These are phyloP conservation scores for Penicillium paneum DNA, from an alignment of 2,329 filamentous ascomycete genomes.

Conservation along the genomic window DNA sequence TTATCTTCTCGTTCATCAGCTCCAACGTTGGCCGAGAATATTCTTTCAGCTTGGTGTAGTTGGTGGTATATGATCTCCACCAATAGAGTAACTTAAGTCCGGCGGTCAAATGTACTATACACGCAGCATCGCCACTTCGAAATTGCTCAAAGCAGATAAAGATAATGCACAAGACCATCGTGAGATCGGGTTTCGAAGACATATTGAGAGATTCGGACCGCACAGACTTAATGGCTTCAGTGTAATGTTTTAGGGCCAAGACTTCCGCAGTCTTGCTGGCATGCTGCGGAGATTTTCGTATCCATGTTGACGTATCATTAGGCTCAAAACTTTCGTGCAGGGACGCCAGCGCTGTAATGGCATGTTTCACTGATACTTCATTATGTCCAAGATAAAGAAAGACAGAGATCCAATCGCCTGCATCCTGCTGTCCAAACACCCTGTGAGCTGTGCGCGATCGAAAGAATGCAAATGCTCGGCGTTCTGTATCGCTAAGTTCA, in stretches of 20 bases:
- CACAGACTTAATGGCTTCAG: not conserved
- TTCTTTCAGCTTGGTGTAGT: not conserved
- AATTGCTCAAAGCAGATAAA: conserved; percentile 12
- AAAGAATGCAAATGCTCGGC: conserved; percentile 7
- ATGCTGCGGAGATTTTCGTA: too few relatives aligned
- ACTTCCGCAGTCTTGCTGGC: too few relatives aligned
- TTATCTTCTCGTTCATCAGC: conserved; percentile 6
- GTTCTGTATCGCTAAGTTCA: conserved; percentile 1
- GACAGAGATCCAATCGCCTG: not conserved
- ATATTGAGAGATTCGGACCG: not conserved
- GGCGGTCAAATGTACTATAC: not conserved
- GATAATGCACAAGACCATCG: not conserved
- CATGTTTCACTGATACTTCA: conserved; percentile 3
- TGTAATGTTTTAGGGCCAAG: conserved; percentile 2
- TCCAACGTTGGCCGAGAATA: conserved; percentile 3
- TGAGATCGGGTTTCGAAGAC: conserved; percentile 1
- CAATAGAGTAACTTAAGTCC: conserved; percentile 3
- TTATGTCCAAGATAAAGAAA: conserved; percentile 2
- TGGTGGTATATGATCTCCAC: conserved; percentile 1
- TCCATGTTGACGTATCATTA: not conserved
- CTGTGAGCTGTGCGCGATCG: not conserved
- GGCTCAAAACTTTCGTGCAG: conserved; percentile 5
- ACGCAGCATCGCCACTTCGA: conserved; percentile 5
- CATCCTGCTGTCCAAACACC: conserved; percentile 5
- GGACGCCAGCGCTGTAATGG: conserved; percentile 2